phyloP scores from a whole-genome alignment of 116 monocot genomes.

The Posidonia oceanica region DNA sequence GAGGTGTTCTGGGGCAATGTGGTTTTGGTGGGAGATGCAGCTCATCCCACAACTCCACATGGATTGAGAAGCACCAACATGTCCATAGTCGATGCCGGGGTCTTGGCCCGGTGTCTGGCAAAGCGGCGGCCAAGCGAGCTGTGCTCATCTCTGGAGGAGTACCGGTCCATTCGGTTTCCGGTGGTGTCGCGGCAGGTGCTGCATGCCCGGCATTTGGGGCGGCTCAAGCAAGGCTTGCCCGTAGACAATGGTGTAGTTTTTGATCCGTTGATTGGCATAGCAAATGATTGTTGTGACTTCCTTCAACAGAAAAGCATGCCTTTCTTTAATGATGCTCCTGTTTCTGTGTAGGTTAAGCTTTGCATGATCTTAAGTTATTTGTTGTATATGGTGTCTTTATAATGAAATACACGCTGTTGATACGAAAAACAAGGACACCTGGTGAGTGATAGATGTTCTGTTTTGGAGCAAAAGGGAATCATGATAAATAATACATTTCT shows the following conservation, averaged over 20 bases:
- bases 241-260: conserved; percentile 16
- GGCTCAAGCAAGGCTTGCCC: conserved; percentile 55
- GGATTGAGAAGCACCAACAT: conserved; percentile 87
- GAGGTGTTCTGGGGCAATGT: conserved; percentile 53
- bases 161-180: conserved; percentile 34
- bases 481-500: too few relatives aligned
- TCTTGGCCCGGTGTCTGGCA: conserved; percentile 43
- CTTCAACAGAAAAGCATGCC: conserved; percentile 58
- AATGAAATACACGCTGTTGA: too few relatives aligned
- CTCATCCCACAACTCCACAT: conserved; percentile 75
- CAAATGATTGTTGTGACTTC: conserved; percentile 7
- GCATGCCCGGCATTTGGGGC: conserved; percentile 38
- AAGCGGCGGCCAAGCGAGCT: conserved; percentile 31
- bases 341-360: not conserved
- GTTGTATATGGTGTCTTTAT: not conserved
- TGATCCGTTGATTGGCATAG: conserved; percentile 17
- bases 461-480: too few relatives aligned
- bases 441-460: too few relatives aligned
- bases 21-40: conserved; percentile 80
- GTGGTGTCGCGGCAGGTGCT: conserved; percentile 57
- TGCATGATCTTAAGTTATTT: not conserved
- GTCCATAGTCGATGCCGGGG: conserved; percentile 59
- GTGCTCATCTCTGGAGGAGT: conserved; percentile 37
- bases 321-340: conserved; percentile 33
- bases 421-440: too few relatives aligned